These are phyloP conservation scores for Teunomyces panamensis DNA, from an alignment of 805 yeast genomes.

Conservation along the genomic window DNA sequence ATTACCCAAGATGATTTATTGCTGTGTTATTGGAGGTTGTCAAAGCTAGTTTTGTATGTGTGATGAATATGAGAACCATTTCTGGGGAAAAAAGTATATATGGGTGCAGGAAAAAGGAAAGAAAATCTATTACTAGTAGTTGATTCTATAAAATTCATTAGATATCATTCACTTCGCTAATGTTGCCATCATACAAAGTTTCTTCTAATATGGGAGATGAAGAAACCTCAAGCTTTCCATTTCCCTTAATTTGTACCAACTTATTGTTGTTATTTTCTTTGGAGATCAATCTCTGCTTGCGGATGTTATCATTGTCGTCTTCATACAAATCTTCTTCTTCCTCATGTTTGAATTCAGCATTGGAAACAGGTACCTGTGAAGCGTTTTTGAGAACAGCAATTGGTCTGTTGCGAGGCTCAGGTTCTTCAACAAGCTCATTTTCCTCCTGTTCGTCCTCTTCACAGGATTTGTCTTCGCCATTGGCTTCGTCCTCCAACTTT, in stretches of 20 bases:
- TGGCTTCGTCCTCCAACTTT: not conserved
- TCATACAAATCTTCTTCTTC: conserved; percentile 11
- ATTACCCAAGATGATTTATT: not conserved
- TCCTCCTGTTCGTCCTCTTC: conserved; percentile 1
- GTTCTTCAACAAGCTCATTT: conserved; percentile 4
- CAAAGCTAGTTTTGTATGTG: not conserved
- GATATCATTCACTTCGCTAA: conserved; percentile 7
- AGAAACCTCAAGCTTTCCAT: conserved; percentile 20
- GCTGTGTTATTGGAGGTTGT: not conserved
- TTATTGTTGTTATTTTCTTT: conserved; percentile 21
- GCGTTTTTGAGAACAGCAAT: conserved; percentile 5
- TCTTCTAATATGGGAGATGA: conserved; percentile 16
- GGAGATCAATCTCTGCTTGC: conserved; percentile 26
- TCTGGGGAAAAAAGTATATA: not conserved
- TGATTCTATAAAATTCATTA: not conserved
- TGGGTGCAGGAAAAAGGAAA: not conserved
- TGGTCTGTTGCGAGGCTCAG: not conserved
- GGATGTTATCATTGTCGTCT: conserved; percentile 15
- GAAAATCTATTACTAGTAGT: not conserved
- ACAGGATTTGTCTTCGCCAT: not conserved
- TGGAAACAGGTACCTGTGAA: not conserved
- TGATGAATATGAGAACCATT: not conserved
- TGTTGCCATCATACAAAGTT: not conserved
- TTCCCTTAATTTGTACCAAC: conserved; percentile 21
- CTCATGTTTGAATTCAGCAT: conserved; percentile 11